These are phyloP conservation scores for Alternaria triticina DNA, from an alignment of 2,329 filamentous ascomycete genomes.

Conservation along the genomic window DNA sequence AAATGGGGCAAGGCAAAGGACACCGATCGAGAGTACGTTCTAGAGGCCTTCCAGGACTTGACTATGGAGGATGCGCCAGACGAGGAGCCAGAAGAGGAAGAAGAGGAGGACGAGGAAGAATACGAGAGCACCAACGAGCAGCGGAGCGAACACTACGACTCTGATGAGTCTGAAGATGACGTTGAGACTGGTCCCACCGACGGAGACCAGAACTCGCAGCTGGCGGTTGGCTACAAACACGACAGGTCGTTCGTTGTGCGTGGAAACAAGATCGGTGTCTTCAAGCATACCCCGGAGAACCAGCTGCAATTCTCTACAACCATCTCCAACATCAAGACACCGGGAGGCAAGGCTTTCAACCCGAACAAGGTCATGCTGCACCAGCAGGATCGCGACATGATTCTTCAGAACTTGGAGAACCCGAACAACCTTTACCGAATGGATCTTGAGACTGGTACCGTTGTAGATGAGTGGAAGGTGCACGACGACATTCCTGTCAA, in stretches of 20 bases:
- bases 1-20: slow-evolving; percentile 96
- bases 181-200: slow-evolving; percentile 71
- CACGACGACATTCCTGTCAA: slow-evolving; percentile 94
- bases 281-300: slow-evolving; percentile 94
- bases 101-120: slow-evolving; percentile 67
- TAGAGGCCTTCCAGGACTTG: slow-evolving; percentile 94
- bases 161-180: slow-evolving; percentile 81
- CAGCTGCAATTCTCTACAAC: slow-evolving; percentile 95
- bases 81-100: slow-evolving; percentile 60
- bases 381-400: slow-evolving; percentile 86
- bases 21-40: slow-evolving; percentile 88
- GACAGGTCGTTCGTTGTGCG: slow-evolving; percentile 97
- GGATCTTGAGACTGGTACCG: slow-evolving; percentile 97
- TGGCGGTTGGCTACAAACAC: slow-evolving; percentile 96
- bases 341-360: slow-evolving; percentile 79
- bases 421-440: slow-evolving; percentile 94
- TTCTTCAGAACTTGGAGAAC: slow-evolving; percentile 81
- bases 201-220: slow-evolving; percentile 86
- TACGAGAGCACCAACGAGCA: slow-evolving; percentile 69
- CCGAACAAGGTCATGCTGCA: slow-evolving; percentile 98
- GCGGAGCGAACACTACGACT: slow-evolving; percentile 75
- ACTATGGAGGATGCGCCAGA: slow-evolving; percentile 81
- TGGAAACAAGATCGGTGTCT: slow-evolving; percentile 97
- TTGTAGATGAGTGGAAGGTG: slow-evolving; percentile 98
- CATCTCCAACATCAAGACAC: slow-evolving; percentile 93